Evolutionary conservation across 352 stramenopile genomes (phyloP), one percentile per base, ranked within the genome.

Genomic region (Phytophthora sansomeana): DNA sequence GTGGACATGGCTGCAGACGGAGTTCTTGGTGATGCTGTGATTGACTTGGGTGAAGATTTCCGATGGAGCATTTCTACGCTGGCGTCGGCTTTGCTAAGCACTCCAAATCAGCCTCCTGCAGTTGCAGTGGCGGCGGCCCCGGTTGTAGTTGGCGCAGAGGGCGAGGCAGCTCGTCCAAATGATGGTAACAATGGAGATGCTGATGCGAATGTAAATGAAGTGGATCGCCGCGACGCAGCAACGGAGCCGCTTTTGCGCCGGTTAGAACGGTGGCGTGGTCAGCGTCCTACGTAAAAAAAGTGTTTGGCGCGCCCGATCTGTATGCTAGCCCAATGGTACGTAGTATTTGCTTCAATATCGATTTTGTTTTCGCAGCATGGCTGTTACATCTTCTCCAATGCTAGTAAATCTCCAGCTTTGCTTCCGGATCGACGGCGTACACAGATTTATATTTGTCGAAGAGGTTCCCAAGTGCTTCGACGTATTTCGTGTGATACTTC

Each of bases 401-500:
- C 52, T 83, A 90, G 49, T 75, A 84, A 17, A 94, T 50, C 56
- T 91, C 83, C 3, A 94, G 67, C n/a, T 32, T 64, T 0, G 73
- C 81, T 6, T 77, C 54, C 21, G 86, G 79, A 48, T 97, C 80
- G 6, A 67, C 48, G 7, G 87, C 91, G 60, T 96, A 97, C 38
- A 85, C 72, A 39, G 62, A 64, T 47, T 95, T 95, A 83, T 98
- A 77, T 38, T 84, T 81, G 38, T 97, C 83, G 58, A 97, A 98
- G 4, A 98, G 74, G 6, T 52, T 58, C 50, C 85, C 80, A 51
- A 98, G 75, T 5, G 84, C 69, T 11, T 69, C 51, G 6, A 98
- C 77, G 66, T 98, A 98, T 43, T 90, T 64, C 8, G 73, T 58
- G 71, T 98, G 96, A 81, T 96, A 98, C 70, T 88, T 90, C 42